Evolutionary conservation across 805 yeast species (phyloP), one percentile per base, ranked within the genome.

Genomic region (Schwanniomyces polymorphus): DNA sequence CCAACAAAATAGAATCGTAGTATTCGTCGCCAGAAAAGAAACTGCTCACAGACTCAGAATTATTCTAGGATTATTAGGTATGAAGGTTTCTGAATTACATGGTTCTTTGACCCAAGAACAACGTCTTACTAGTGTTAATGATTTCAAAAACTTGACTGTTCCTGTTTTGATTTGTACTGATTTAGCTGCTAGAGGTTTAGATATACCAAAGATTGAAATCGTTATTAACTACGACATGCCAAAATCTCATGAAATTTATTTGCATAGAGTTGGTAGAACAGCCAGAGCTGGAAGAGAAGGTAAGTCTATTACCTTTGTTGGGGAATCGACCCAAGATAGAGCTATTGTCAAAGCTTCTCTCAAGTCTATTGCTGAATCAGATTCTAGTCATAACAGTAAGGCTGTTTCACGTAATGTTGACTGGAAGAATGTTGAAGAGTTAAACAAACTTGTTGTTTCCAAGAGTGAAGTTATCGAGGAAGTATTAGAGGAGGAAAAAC

Each of bases 231-330:
- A 78, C 67, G 99, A 94, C 63, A 89, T 94, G 95, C 99, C 99
- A 43, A 88, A 89, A 65, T 77, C 88, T 27, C 85, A 88, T 60
- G 99, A 94, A 55, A 80, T 92, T 33, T 94, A 94, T 67, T 75
- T 94, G 59, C 99, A 94, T 72, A 87, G 99, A 76, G 97, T 94
- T 50, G 99, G 99, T 70, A 88, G 99, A 79, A 94, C 98, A 46
- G 99, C 99, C 8, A 89, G 99, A 81, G 99, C 97, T 43, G 98
- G 98, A 17, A 82, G 98, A 70, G 89, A 88, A 45, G 99, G 99
- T 79, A 81, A 81, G 47, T 88, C 97, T 39, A 86, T 94, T 35
- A 85, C 97, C 2, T 84, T 94, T 68, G 99, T 94, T 11, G 97
- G 98, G 14, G 99, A 94, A 64, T 75, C 88, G 0, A 75, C 89